These are phyloP conservation scores for Fusarium nygamai DNA, from an alignment of 2,329 filamentous ascomycete species.

Conservation along the genomic window DNA sequence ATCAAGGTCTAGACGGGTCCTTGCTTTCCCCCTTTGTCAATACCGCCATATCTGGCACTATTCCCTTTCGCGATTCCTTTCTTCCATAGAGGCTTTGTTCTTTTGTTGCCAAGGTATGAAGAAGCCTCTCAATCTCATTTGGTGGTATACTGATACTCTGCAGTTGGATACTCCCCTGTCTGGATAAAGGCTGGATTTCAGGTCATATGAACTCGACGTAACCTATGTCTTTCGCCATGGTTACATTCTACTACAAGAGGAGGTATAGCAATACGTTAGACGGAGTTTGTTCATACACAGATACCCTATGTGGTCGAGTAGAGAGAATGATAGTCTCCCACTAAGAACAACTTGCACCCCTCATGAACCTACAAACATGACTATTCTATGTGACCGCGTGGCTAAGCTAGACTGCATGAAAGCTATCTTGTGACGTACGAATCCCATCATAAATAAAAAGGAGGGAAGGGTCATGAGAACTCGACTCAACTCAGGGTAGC, in stretches of 20 bases:
- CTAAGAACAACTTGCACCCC: neutral
- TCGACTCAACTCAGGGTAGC: constrained; percentile 2
- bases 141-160: neutral
- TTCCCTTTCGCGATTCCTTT: constrained; percentile 1
- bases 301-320: neutral
- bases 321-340: constrained; percentile 8
- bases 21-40: constrained; percentile 3
- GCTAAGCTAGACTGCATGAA: neutral
- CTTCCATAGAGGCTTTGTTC: neutral
- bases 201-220: neutral
- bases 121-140: no score
- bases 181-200: neutral
- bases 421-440: constrained; percentile 12
- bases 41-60: neutral
- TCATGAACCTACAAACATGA: neutral
- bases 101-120: constrained; percentile 7
- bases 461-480: constrained; percentile 8
- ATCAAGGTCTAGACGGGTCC: neutral
- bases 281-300: neutral
- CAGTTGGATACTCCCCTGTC: constrained; percentile 19
- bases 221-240: neutral
- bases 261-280: neutral
- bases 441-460: neutral
- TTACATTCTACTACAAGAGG: neutral
- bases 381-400: neutral